phyloP scores from a whole-genome alignment of 73 alveolate genomes.

The Breviolum minutum region DNA sequence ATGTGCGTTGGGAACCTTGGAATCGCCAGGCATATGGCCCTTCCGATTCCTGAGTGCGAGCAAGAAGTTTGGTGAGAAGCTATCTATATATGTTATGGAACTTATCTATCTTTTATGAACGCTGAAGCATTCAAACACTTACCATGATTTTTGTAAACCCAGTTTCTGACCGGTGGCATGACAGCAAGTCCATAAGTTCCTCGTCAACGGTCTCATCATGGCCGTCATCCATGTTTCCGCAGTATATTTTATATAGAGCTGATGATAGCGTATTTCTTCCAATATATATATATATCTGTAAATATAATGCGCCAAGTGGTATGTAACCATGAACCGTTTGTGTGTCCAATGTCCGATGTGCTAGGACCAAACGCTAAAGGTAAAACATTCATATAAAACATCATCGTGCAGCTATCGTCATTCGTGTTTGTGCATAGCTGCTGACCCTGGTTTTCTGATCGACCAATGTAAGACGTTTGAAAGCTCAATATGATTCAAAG shows the following conservation, averaged over 20 bases:
- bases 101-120: neutral
- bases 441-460: neutral
- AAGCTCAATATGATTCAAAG: neutral
- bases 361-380: no score
- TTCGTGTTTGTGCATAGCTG: neutral
- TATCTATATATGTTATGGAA: neutral
- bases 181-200: constrained; percentile 17
- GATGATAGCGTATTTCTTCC: neutral
- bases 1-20: neutral
- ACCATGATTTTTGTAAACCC: neutral
- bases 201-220: constrained; percentile 11
- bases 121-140: neutral
- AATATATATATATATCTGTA: neutral
- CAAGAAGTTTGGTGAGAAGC: neutral
- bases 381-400: no score
- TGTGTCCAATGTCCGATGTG: no score
- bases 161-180: constrained; percentile 53
- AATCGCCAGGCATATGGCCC: constrained; percentile 42
- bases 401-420: neutral
- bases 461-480: neutral
- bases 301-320: neutral
- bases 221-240: neutral
- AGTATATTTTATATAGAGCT: neutral
- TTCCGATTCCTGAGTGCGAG: neutral
- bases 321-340: neutral